A percentile compares a stretch with the other conserved stretches of the same genome.
phyloP scores from a whole-genome alignment of 768 basidiomycete genomes.

The Botryobasidium botryosum region DNA sequence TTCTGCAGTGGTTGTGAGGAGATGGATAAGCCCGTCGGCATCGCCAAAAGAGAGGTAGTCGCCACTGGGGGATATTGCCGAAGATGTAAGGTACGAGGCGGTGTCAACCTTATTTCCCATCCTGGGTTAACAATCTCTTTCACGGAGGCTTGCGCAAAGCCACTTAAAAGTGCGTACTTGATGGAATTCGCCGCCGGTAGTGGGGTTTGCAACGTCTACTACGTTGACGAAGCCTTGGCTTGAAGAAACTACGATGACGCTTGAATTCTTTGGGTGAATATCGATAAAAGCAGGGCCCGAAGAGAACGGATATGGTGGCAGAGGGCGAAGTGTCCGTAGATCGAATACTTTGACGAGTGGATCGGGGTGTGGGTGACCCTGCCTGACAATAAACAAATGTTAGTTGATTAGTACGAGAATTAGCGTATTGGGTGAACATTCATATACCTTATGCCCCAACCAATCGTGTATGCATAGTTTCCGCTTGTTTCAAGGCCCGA shows the following conservation, averaged over 20 bases:
- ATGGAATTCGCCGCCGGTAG: slow-evolving; percentile 52
- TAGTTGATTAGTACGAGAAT: not conserved
- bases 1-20: slow-evolving; percentile 54
- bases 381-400: slow-evolving; percentile 31
- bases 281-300: slow-evolving; percentile 76
- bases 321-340: slow-evolving; percentile 59
- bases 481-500: slow-evolving; percentile 67
- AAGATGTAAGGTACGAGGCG: slow-evolving; percentile 60
- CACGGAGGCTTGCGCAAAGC: not conserved
- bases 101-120: no score
- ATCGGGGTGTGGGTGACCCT: slow-evolving; percentile 74
- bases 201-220: slow-evolving; percentile 60
- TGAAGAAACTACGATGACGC: slow-evolving; percentile 58
- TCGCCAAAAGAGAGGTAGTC: slow-evolving; percentile 91
- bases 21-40: slow-evolving; percentile 64
- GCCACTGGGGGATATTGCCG: slow-evolving; percentile 69
- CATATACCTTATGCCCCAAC: slow-evolving; percentile 63
- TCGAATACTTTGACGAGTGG: slow-evolving; percentile 90
- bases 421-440: not conserved
- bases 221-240: slow-evolving; percentile 71
- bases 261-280: slow-evolving; percentile 56
- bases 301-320: slow-evolving; percentile 77
- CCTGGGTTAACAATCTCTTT: no score
- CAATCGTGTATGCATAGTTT: slow-evolving; percentile 72
- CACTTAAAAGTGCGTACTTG: slow-evolving; percentile 33